These are phyloP conservation scores for Tolypocladium album DNA, from an alignment of 2,329 filamentous ascomycete genomes.

Conservation along the genomic window DNA sequence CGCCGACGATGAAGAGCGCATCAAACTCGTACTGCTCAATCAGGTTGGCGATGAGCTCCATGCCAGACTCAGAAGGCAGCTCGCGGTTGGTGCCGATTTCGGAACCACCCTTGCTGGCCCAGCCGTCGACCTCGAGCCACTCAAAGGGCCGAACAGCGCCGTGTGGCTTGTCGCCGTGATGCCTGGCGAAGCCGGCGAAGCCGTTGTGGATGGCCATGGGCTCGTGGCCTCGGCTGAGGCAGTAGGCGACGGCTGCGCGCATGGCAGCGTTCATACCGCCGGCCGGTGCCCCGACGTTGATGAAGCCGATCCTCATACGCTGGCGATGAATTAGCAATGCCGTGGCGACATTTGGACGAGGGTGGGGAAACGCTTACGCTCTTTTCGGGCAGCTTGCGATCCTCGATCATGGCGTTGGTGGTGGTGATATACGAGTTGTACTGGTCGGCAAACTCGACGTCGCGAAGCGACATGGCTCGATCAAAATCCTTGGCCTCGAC, in stretches of 20 bases:
- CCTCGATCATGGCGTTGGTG: constrained; percentile 66
- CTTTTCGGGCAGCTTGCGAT: constrained; percentile 54
- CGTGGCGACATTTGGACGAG: not conserved
- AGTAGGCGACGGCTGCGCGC: constrained; percentile 86
- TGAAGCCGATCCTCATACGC: constrained; percentile 88
- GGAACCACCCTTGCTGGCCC: constrained; percentile 93
- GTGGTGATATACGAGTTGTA: constrained; percentile 86
- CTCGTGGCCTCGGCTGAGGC: constrained; percentile 81
- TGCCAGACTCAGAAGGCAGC: constrained; percentile 74
- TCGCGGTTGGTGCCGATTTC: constrained; percentile 97
- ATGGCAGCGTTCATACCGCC: constrained; percentile 98
- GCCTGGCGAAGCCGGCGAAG: constrained; percentile 85
- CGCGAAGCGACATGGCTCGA: constrained; percentile 75
- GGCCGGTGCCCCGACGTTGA: constrained; percentile 92
- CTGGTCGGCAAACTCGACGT: constrained; percentile 90
- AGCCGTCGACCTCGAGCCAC: constrained; percentile 90
- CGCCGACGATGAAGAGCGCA: constrained; percentile 82
- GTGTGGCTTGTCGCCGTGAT: constrained; percentile 73
- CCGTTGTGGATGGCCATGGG: constrained; percentile 92
- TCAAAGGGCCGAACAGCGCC: constrained; percentile 76
- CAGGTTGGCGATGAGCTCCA: constrained; percentile 70
- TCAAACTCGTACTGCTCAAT: constrained; percentile 85
- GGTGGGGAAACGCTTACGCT: constrained; percentile 41
- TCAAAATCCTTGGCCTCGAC: constrained; percentile 82
- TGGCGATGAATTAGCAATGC: constrained; percentile 26